A percentile compares a stretch with the other conserved stretches of the same genome.
Evolutionary conservation across 2,329 filamentous ascomycete genomes (phyloP).

Genomic region (Alternaria sp.): DNA sequence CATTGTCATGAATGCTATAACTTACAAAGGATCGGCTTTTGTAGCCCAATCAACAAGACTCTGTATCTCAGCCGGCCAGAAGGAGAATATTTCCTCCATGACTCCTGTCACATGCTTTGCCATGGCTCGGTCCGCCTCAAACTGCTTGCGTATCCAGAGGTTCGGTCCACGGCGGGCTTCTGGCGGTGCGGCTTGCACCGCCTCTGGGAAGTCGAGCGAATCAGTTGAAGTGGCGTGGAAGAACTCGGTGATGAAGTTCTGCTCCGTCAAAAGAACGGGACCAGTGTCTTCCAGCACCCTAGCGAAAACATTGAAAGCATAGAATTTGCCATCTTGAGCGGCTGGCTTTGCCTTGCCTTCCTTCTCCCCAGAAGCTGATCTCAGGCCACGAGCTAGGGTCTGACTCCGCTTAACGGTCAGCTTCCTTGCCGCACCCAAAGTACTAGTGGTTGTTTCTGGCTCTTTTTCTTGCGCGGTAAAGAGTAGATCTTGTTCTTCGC

Average conservation of each 20-base stretch:
- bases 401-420: slow-evolving; percentile 94
- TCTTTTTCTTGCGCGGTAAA: slow-evolving; percentile 93
- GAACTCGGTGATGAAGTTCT: slow-evolving; percentile 97
- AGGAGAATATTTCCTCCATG: slow-evolving; percentile 89
- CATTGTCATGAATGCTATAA: slow-evolving; percentile 27
- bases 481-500: slow-evolving; percentile 83
- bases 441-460: slow-evolving; percentile 71
- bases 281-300: slow-evolving; percentile 82
- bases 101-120: slow-evolving; percentile 84
- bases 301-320: slow-evolving; percentile 83
- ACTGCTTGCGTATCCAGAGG: slow-evolving; percentile 75
- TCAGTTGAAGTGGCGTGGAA: slow-evolving; percentile 93
- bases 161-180: slow-evolving; percentile 76
- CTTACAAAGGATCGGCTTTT: slow-evolving; percentile 81
- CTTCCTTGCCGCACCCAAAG: slow-evolving; percentile 76
- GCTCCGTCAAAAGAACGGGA: slow-evolving; percentile 87
- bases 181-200: slow-evolving; percentile 72
- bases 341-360: slow-evolving; percentile 65
- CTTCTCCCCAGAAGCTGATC: slow-evolving; percentile 73
- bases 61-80: slow-evolving; percentile 81
- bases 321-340: slow-evolving; percentile 68
- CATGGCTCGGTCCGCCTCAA: slow-evolving; percentile 87
- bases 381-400: slow-evolving; percentile 78
- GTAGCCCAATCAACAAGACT: slow-evolving; percentile 85
- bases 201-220: slow-evolving; percentile 82